These are phyloP conservation scores for Platanus orientalis DNA, from an alignment of 164 flowering plant species.

Conservation along the genomic window DNA sequence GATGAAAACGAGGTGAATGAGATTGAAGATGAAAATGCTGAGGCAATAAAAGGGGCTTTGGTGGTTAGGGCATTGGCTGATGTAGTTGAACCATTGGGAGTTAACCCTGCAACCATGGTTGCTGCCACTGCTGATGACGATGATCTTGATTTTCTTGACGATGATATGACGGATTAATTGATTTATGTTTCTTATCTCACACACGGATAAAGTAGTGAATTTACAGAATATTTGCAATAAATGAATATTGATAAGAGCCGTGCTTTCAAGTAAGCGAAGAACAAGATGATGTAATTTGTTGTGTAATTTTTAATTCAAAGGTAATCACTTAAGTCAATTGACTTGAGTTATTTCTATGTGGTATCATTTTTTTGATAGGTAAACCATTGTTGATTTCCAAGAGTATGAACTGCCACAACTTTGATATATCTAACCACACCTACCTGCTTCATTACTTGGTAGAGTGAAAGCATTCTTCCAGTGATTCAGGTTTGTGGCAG, in stretches of 20 bases:
- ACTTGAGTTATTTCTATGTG: neutral
- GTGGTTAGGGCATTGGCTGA: slow-evolving; percentile 19
- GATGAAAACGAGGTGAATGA: slow-evolving; percentile 32
- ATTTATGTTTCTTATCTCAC: slow-evolving; percentile 1
- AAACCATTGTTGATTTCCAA: neutral
- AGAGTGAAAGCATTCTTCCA: neutral
- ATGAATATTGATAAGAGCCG: slow-evolving; percentile 1
- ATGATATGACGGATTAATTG: slow-evolving; percentile 43
- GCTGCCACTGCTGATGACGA: slow-evolving; percentile 24
- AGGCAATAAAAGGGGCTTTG: slow-evolving; percentile 20
- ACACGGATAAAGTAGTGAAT: slow-evolving; percentile 2
- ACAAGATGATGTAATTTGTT: slow-evolving; percentile 10
- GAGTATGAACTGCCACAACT: slow-evolving; percentile 4
- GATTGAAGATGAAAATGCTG: slow-evolving; percentile 27
- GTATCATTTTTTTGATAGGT: neutral
- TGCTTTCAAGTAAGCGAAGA: neutral
- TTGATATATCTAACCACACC: neutral
- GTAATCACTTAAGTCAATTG: slow-evolving; percentile 6
- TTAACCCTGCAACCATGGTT: slow-evolving; percentile 25
- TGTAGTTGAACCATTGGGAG: slow-evolving; percentile 35
- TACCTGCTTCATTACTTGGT: no score
- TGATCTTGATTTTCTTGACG: slow-evolving; percentile 55
- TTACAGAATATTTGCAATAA: neutral
- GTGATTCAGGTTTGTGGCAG: neutral
- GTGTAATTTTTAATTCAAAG: neutral